Evolutionary conservation across 176 grass and related monocot genomes (phyloP), one percentile per base, ranked within the genome.

Genomic region (Bromus sterilis): DNA sequence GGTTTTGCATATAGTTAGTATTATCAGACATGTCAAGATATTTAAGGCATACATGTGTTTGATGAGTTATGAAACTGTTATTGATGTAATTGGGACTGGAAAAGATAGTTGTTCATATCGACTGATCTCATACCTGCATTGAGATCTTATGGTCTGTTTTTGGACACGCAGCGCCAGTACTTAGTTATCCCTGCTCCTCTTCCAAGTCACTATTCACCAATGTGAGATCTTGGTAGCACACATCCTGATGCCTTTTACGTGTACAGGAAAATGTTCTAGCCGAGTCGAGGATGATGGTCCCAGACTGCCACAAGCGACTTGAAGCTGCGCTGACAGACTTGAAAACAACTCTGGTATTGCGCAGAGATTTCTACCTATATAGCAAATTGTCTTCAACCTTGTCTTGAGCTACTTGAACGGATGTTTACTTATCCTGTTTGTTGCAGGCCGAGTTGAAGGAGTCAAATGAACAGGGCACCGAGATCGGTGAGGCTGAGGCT

Each of bases 231-330:
- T 40, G 7, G 42, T 76, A 76, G 25, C 43, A 14, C 18, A 36
- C 63, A 51, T 3, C 42, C 33, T 62, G 48, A 74, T 70, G 31
- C 23, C 24, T 5, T 85, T 18, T 63, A 46, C 21, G 11, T 68
- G 5, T 58, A 51, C 82, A 95, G 90, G 90, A 98, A 77, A 98
- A 95, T 88, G 92, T 98, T 57, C 83, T 98, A 87, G 90, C 92
- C 71, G 96, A 98, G 76, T 95, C 96, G 2, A 95, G 93, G 82
- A 98, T 98, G 96, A 98, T 93, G 96, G 85, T 93, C 16, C 92
- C 96, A 82, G 96, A 93, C 83, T 98, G 96, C 88, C 93, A 85
- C 62, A 98, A 93, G 75, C 88, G 96, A 48, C 88, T 98, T 66
- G 96, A 98, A 82, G 83, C 86, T 80, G 89, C 96, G 26, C 62